Percentiles rank a stretch among this genome's conserved stretches.
Conservation (phyloP, 805 yeast genomes). For the Brettanomyces sp. region DNA sequence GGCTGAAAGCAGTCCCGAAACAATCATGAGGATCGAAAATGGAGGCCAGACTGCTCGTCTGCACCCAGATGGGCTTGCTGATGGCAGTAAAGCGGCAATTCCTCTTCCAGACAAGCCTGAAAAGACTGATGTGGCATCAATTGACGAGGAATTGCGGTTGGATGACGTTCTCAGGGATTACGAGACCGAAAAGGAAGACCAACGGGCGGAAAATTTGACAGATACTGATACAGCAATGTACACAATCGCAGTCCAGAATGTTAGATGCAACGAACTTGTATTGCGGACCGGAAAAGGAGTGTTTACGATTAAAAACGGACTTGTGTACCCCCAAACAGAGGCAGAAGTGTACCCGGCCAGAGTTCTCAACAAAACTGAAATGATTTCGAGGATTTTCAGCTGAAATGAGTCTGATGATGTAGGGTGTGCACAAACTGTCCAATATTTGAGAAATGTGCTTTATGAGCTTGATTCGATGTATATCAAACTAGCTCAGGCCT, state of each 20-base stretch:
- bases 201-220: not conserved
- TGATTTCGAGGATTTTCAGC: conserved; percentile 1
- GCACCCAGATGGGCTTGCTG: not conserved
- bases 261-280: conserved; percentile 6
- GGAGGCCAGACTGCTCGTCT: not conserved
- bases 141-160: conserved; percentile 13
- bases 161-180: conserved; percentile 15
- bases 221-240: not conserved
- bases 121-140: conserved; percentile 5
- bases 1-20: not conserved
- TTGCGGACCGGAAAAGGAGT: conserved; percentile 4
- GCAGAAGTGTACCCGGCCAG: conserved; percentile 5
- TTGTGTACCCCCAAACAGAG: conserved; percentile 1
- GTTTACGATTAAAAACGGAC: conserved; percentile 9
- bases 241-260: conserved; percentile 7
- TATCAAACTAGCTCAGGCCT: no score
- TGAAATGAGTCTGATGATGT: no score
- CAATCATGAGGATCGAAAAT: not conserved
- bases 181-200: not conserved
- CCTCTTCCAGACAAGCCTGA: not conserved
- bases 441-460: no score
- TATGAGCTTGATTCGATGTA: no score
- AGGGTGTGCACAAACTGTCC: no score
- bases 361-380: conserved; percentile 12
- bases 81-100: not conserved